Evolutionary conservation across 2,329 filamentous ascomycete species (phyloP).

Genomic region (Lanzia echinophila): DNA sequence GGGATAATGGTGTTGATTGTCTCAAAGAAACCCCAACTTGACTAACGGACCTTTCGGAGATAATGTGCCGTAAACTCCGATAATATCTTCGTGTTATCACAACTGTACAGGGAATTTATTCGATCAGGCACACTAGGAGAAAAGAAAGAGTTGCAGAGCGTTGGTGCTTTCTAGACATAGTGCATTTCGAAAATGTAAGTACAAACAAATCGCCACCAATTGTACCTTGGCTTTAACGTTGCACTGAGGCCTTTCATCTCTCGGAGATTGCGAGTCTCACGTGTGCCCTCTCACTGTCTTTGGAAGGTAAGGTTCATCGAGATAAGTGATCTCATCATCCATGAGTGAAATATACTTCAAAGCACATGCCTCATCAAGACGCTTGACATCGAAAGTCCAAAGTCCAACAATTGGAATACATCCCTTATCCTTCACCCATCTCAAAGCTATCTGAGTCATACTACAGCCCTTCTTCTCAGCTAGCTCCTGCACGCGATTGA

Average conservation of each 20-base stretch:
- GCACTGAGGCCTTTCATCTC: neutral
- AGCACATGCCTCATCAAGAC: slow-evolving; percentile 46
- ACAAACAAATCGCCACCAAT: neutral
- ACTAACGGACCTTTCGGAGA: no score
- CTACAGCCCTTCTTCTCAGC: slow-evolving; percentile 1
- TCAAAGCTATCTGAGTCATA: neutral
- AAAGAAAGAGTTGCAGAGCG: no score
- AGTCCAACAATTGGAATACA: slow-evolving; percentile 40
- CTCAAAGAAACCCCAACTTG: no score
- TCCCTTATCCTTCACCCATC: neutral
- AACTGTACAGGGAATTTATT: no score
- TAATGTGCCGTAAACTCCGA: no score
- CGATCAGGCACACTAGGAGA: no score
- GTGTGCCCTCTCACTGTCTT: slow-evolving; percentile 31
- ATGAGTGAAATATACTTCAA: slow-evolving; percentile 33
- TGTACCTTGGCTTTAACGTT: neutral
- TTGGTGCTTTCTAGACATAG: no score
- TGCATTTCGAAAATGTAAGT: no score
- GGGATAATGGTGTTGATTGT: neutral
- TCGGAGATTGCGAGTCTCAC: neutral
- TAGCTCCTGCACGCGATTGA: neutral
- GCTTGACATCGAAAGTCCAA: slow-evolving; percentile 33
- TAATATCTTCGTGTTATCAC: no score
- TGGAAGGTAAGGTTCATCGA: slow-evolving; percentile 45
- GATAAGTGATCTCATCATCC: slow-evolving; percentile 42